phyloP scores from a whole-genome alignment of 306 rosid genomes.

The Ammopiptanthus mongolicus region DNA sequence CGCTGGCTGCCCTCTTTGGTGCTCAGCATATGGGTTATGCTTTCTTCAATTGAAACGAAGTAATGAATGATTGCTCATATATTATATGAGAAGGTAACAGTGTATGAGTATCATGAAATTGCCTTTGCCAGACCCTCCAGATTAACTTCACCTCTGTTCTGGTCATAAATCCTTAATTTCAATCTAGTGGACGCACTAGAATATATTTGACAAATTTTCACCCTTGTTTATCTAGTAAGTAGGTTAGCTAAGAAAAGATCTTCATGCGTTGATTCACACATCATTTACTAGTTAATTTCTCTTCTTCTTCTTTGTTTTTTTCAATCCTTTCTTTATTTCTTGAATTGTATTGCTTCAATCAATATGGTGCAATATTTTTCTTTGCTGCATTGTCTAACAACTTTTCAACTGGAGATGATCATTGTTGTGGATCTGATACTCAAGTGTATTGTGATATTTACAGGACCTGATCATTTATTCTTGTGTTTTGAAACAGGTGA shows the following conservation, averaged over 20 bases:
- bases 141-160: background rate
- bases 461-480: slow-evolving; percentile 17
- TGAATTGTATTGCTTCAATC: background rate
- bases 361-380: background rate
- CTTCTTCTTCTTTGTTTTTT: background rate
- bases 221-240: background rate
- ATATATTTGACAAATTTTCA: background rate
- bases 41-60: background rate
- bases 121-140: background rate
- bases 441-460: background rate
- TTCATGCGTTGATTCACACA: background rate
- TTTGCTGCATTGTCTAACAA: background rate
- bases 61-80: background rate
- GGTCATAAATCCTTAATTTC: background rate
- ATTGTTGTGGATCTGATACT: background rate
- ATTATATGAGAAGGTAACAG: background rate
- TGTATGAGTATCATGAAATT: slow-evolving; percentile 9
- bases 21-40: slow-evolving; percentile 9
- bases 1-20: background rate
- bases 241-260: background rate
- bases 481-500: slow-evolving; percentile 63
- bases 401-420: background rate
- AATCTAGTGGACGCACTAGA: background rate
- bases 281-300: background rate
- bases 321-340: background rate